Evolutionary conservation across 2,329 filamentous ascomycete genomes (phyloP).

Genomic region (Colletotrichum sp.): DNA sequence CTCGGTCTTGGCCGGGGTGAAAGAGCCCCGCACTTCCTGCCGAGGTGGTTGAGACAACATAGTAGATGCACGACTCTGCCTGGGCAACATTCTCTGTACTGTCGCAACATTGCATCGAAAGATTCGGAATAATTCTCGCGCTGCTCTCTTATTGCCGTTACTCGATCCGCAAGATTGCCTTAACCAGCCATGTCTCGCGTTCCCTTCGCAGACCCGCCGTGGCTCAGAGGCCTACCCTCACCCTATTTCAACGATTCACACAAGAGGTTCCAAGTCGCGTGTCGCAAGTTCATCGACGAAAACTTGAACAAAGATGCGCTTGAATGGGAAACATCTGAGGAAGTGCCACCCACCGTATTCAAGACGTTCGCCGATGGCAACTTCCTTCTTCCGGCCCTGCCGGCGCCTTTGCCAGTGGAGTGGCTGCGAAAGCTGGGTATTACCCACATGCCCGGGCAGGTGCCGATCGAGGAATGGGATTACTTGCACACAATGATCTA

Average conservation of each 20-base stretch:
- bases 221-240: conserved; percentile 72
- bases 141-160: background rate
- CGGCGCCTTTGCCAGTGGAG: conserved; percentile 70
- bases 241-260: conserved; percentile 75
- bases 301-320: conserved; percentile 66
- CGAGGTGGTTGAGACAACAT: background rate
- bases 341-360: conserved; percentile 69
- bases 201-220: conserved; percentile 78
- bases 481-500: conserved; percentile 75
- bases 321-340: conserved; percentile 73
- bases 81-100: background rate
- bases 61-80: too few relatives aligned
- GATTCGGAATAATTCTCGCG: background rate
- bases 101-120: too few relatives aligned
- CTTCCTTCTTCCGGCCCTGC: conserved; percentile 75
- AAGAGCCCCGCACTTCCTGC: background rate
- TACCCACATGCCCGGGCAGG: conserved; percentile 66
- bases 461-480: conserved; percentile 77
- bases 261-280: conserved; percentile 69
- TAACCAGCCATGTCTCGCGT: background rate
- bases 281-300: conserved; percentile 69
- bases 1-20: background rate
- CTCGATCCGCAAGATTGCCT: fast-evolving
- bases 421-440: conserved; percentile 73
- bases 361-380: conserved; percentile 66